These are phyloP conservation scores for Aegilops speltoides DNA, from an alignment of 176 grass and related monocot genomes.

Conservation along the genomic window DNA sequence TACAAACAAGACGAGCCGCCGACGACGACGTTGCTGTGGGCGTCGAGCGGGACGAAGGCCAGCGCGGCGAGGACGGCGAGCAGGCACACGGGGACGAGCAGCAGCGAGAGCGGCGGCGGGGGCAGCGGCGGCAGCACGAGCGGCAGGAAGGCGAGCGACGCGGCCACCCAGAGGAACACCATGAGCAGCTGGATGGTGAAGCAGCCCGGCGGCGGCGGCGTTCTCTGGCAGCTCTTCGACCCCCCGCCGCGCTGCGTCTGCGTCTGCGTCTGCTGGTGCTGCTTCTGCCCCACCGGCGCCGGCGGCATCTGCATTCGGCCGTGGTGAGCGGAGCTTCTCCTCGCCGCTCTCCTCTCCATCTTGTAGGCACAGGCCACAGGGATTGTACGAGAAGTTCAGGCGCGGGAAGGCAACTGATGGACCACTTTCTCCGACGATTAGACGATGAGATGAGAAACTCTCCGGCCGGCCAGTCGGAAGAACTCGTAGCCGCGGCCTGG, in stretches of 20 bases:
- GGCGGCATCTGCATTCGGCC: neutral
- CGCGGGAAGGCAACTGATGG: neutral
- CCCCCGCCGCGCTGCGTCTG: neutral
- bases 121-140: constrained; percentile 57
- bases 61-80: constrained; percentile 54
- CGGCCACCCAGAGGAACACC: constrained; percentile 32
- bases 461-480: neutral
- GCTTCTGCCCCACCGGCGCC: neutral
- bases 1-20: neutral
- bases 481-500: neutral
- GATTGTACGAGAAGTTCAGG: neutral
- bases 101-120: constrained; percentile 53
- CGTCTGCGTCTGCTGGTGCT: neutral
- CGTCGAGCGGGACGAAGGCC: constrained; percentile 57
- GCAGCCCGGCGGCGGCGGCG: constrained; percentile 28
- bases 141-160: constrained; percentile 57
- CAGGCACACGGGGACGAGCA: constrained; percentile 51
- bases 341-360: neutral
- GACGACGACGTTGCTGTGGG: constrained; percentile 28
- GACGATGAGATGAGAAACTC: too few species aligned
- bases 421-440: neutral
- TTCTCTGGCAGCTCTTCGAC: neutral
- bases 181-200: constrained; percentile 43
- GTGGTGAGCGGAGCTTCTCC: neutral
- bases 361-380: too few species aligned